These are phyloP conservation scores for Neofusicoccum umdonicola DNA, from an alignment of 2,329 filamentous ascomycete genomes.

Conservation along the genomic window DNA sequence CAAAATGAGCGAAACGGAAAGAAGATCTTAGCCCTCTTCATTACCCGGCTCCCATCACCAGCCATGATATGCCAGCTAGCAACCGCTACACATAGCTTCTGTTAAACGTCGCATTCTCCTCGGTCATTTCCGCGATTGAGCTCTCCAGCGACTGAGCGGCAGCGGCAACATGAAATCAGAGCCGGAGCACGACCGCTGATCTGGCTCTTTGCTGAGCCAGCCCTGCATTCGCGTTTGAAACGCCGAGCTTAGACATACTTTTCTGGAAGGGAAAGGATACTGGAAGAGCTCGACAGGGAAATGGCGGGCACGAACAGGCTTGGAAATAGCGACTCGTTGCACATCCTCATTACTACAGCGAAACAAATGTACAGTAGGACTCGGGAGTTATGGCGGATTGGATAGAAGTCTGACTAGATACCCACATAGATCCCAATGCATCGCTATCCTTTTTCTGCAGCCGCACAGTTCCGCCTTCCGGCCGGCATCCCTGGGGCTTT, in stretches of 20 bases:
- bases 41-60: background rate
- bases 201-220: background rate
- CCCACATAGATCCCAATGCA: constrained; percentile 1
- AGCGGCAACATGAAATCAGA: background rate
- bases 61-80: background rate
- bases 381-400: background rate
- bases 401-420: constrained; percentile 8
- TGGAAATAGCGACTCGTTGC: background rate
- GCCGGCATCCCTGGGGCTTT: background rate
- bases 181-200: background rate
- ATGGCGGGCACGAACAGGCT: background rate
- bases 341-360: background rate
- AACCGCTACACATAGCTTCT: background rate
- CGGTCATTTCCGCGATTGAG: background rate
- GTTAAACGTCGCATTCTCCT: background rate
- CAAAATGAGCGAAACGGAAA: background rate
- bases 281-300: background rate
- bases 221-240: background rate
- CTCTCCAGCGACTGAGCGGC: background rate
- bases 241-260: background rate
- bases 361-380: background rate
- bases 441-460: background rate
- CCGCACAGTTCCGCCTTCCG: background rate
- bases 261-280: background rate
- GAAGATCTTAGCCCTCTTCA: background rate